These are phyloP conservation scores for Vanderwaltozyma polyspora DNA, from an alignment of 805 yeast species.

Conservation along the genomic window DNA sequence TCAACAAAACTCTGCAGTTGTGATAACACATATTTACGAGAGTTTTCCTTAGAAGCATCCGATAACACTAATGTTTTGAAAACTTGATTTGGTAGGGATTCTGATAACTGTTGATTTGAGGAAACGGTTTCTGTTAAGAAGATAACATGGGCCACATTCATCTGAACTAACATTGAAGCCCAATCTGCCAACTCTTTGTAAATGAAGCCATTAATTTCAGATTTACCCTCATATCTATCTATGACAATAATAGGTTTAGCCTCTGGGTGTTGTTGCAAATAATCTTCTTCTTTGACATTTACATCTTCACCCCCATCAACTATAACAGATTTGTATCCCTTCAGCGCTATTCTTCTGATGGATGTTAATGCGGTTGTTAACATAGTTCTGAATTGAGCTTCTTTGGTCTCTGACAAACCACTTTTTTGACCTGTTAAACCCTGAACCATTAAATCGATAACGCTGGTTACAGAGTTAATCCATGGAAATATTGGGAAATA, in stretches of 20 bases:
- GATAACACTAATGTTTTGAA: conserved; percentile 63
- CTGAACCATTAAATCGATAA: conserved; percentile 76
- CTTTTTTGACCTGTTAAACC: conserved; percentile 91
- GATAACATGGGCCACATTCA: conserved; percentile 82
- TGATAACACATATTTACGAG: conserved; percentile 55
- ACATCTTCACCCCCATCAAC: conserved; percentile 25
- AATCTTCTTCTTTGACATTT: conserved; percentile 61
- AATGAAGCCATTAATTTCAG: conserved; percentile 52
- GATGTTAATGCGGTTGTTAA: conserved; percentile 61
- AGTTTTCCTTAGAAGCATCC: conserved; percentile 68
- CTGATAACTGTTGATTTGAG: conserved; percentile 52
- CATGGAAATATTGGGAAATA: conserved; percentile 92
- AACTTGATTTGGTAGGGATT: conserved; percentile 77
- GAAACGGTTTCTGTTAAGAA: conserved; percentile 81
- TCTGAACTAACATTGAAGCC: conserved; percentile 67
- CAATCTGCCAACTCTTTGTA: conserved; percentile 75
- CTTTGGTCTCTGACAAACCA: conserved; percentile 75
- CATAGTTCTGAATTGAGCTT: conserved; percentile 72
- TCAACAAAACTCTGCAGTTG: conserved; percentile 30
- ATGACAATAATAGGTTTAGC: conserved; percentile 77
- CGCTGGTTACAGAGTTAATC: conserved; percentile 68
- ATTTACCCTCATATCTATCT: conserved; percentile 54
- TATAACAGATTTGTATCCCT: conserved; percentile 31
- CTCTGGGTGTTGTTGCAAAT: conserved; percentile 74
- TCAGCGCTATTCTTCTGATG: conserved; percentile 50